Base-by-base conservation (phyloP, 1,284 basidiomycete species). In the Lentinus polychrous region DNA sequence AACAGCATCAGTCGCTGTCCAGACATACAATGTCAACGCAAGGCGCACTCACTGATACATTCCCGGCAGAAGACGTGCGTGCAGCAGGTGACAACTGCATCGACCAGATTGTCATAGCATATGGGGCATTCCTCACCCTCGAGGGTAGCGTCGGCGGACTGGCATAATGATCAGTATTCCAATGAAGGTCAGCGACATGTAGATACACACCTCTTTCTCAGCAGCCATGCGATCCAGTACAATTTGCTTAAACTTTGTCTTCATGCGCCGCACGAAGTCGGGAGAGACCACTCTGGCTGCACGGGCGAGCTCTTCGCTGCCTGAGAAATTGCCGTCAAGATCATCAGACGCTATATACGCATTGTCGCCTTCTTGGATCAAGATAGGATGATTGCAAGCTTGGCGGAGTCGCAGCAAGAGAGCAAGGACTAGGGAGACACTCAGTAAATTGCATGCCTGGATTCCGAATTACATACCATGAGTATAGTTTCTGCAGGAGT, bases 401-500 rank as follows among this genome's bases (percentile, higher is more conserved):
- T 81, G 78, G 7, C 79, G 73, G 1, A 81, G 65, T 15, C 79
- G 76, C 2, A 81, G 63, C 0, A 82, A 61, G 40, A 81, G 57
- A 0, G 76, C 73, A 20, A 82, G 66, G 23, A 81, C 75, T 65
- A 37, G 35, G 17, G 45, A 27, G n/a, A 32, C 40, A 37, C n/a
- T 41, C 15, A 46, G 44, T 11, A 17, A 49, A 23, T n/a, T 31
- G 11, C 31, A 42, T 15, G 34, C 11, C 17, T 5, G 52, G 23
- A 6, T 27, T 5, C 15, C 27, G 32, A 53, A 35, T n/a, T 43
- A 10, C 31, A 18, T 36, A 61, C 66, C 64, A 59, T 77, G 71
- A 41, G 67, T 66, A 56, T 79, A 79, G 55, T 80, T 79, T 61
- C 75, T 75, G 39, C 15, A 40, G 7, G 7, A 3, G 46, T 8